Percentiles rank a stretch among this genome's conserved stretches.
Evolutionary conservation across 768 basidiomycete genomes (phyloP).

Genomic region (Tylopilus subfusipes): DNA sequence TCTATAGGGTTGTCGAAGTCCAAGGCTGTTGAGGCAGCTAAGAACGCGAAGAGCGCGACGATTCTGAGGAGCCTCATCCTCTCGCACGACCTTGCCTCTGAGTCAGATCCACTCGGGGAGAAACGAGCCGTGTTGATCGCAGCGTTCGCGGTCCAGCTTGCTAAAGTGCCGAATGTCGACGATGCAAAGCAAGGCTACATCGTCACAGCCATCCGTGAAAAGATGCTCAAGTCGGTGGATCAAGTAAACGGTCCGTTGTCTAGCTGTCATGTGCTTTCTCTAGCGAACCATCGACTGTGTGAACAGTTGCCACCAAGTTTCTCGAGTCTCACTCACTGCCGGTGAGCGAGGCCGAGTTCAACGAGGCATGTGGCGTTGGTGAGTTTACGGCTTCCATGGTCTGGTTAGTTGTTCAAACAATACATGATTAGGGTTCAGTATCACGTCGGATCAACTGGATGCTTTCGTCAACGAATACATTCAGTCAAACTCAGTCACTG

Average conservation of each 20-base stretch:
- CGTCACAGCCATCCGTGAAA: slow-evolving; percentile 65
- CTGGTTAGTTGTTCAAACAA: neutral
- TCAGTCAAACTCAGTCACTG: slow-evolving; percentile 48
- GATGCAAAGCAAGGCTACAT: slow-evolving; percentile 58
- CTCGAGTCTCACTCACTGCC: slow-evolving; percentile 58
- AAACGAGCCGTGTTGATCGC: slow-evolving; percentile 72
- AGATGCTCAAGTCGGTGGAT: slow-evolving; percentile 73
- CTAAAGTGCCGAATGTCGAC: slow-evolving; percentile 51
- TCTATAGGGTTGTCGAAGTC: slow-evolving; percentile 71
- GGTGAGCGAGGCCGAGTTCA: slow-evolving; percentile 66
- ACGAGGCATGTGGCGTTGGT: slow-evolving; percentile 87
- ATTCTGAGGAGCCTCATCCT: slow-evolving; percentile 69
- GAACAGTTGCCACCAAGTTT: slow-evolving; percentile 61
- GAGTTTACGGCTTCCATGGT: slow-evolving; percentile 27
- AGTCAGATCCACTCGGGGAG: slow-evolving; percentile 55
- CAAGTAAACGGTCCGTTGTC: slow-evolving; percentile 74
- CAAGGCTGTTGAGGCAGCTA: slow-evolving; percentile 80
- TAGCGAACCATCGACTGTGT: slow-evolving; percentile 4
- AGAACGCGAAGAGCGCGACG: slow-evolving; percentile 72
- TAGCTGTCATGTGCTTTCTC: neutral
- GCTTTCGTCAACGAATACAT: slow-evolving; percentile 56
- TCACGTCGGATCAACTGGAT: slow-evolving; percentile 64
- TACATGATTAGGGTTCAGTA: slow-evolving; percentile 63
- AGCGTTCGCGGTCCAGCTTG: slow-evolving; percentile 58
- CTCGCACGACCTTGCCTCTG: slow-evolving; percentile 42